These are phyloP conservation scores for Macrophomina phaseolina DNA, from an alignment of 2,329 filamentous ascomycete genomes.

Conservation along the genomic window DNA sequence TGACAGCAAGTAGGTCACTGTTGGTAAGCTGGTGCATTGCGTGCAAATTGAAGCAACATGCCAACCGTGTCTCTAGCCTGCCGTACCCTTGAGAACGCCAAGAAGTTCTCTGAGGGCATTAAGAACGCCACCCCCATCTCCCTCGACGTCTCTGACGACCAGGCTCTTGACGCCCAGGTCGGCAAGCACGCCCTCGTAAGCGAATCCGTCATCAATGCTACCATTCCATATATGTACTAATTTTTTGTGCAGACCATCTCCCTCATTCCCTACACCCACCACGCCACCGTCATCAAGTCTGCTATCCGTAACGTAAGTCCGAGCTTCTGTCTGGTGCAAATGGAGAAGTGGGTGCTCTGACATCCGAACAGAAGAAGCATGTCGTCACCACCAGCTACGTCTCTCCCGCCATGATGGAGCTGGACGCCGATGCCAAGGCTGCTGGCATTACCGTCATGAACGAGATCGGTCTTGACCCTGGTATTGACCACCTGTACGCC, in stretches of 20 bases:
- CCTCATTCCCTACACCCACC: conserved; percentile 90
- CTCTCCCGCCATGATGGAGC: conserved; percentile 88
- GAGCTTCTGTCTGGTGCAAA: neutral
- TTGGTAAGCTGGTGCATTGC: conserved; percentile 50
- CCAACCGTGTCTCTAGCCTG: conserved; percentile 63
- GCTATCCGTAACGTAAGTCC: conserved; percentile 71
- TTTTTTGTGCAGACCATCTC: conserved; percentile 43
- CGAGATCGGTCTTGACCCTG: conserved; percentile 81
- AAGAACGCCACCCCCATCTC: conserved; percentile 76
- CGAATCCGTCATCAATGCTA: neutral
- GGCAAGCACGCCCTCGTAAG: conserved; percentile 75
- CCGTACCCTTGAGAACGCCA: conserved; percentile 76
- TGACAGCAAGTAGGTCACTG: conserved; percentile 44
- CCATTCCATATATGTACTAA: conserved; percentile 40
- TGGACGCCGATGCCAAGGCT: conserved; percentile 81
- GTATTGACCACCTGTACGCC: conserved; percentile 78
- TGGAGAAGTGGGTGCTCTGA: neutral
- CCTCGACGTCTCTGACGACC: conserved; percentile 79
- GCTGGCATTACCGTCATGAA: conserved; percentile 98
- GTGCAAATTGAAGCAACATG: neutral
- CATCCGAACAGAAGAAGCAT: conserved; percentile 73
- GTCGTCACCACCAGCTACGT: conserved; percentile 96
- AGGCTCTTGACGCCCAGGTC: conserved; percentile 80
- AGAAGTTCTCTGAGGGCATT: conserved; percentile 74
- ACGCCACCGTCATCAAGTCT: conserved; percentile 87